Evolutionary conservation across 257 asterid species (phyloP).

Genomic region (Hygrophila difformis): DNA sequence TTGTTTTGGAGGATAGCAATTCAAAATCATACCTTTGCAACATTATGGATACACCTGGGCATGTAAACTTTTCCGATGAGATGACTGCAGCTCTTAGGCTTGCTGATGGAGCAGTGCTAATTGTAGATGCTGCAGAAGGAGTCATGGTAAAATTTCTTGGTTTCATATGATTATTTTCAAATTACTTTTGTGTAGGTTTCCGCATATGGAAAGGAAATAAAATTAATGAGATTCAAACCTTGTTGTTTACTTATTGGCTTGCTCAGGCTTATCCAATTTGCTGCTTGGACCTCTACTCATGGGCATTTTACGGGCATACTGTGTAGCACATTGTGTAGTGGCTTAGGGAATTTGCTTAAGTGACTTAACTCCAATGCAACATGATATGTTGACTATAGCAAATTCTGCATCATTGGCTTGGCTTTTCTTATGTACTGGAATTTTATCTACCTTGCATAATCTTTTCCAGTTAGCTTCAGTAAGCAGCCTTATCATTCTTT

Average conservation of each 20-base stretch:
- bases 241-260: too few relatives aligned
- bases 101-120: slow-evolving; percentile 95
- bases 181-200: neutral
- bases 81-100: slow-evolving; percentile 97
- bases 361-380: neutral
- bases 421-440: neutral
- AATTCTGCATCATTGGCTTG: too few relatives aligned
- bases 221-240: neutral
- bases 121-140: slow-evolving; percentile 98
- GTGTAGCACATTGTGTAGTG: too few relatives aligned
- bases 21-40: slow-evolving; percentile 87
- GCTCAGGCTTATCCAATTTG: too few relatives aligned
- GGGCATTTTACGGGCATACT: too few relatives aligned
- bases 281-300: too few relatives aligned
- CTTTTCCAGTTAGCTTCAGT: too few relatives aligned
- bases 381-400: neutral
- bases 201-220: neutral
- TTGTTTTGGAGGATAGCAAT: slow-evolving; percentile 87
- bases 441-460: too few relatives aligned
- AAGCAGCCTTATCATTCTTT: too few relatives aligned
- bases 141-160: slow-evolving; percentile 56
- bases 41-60: slow-evolving; percentile 96
- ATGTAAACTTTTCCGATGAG: slow-evolving; percentile 94
- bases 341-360: neutral
- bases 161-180: neutral